A percentile compares a stretch with the other conserved stretches of the same genome.
phyloP scores from a whole-genome alignment of 2,329 filamentous ascomycete genomes.

The Cladosporium colombiae region DNA sequence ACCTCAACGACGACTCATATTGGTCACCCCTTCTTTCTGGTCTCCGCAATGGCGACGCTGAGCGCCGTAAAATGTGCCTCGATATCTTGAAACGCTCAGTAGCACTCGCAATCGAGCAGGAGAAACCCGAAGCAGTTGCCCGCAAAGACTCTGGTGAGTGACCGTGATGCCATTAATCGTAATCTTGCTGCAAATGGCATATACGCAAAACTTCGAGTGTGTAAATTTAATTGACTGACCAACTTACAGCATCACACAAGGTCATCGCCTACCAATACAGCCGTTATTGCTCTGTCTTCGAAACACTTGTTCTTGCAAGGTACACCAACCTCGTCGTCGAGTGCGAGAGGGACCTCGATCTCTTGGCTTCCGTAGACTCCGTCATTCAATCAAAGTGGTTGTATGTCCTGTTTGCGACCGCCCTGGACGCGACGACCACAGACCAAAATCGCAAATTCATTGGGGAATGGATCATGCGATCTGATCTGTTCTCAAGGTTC shows the following conservation, averaged over 20 bases:
- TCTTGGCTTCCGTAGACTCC: conserved; percentile 39
- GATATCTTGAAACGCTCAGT: conserved; percentile 47
- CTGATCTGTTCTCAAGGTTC: conserved; percentile 28
- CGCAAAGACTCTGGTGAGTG: conserved; percentile 23
- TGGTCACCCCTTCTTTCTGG: conserved; percentile 44
- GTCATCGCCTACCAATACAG: conserved; percentile 40
- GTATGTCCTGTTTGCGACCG: conserved; percentile 44
- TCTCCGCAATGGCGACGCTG: conserved; percentile 45
- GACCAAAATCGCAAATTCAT: conserved; percentile 50
- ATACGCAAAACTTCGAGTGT: neutral
- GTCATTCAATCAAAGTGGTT: conserved; percentile 44
- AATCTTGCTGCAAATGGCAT: neutral
- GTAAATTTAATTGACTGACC: conserved; percentile 10
- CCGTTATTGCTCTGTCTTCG: conserved; percentile 48
- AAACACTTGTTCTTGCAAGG: conserved; percentile 51
- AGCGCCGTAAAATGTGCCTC: conserved; percentile 50
- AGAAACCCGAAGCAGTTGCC: conserved; percentile 20
- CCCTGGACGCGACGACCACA: conserved; percentile 44
- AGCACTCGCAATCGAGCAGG: conserved; percentile 29
- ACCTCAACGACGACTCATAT: conserved; percentile 35
- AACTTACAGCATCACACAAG: conserved; percentile 17
- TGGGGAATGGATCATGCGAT: conserved; percentile 47
- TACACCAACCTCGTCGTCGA: conserved; percentile 53
- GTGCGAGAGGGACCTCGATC: conserved; percentile 46
- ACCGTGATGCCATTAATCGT: no score